Evolutionary conservation across 371 early-diverging fungal genomes (phyloP).

Genomic region (Rhizopus sp.): DNA sequence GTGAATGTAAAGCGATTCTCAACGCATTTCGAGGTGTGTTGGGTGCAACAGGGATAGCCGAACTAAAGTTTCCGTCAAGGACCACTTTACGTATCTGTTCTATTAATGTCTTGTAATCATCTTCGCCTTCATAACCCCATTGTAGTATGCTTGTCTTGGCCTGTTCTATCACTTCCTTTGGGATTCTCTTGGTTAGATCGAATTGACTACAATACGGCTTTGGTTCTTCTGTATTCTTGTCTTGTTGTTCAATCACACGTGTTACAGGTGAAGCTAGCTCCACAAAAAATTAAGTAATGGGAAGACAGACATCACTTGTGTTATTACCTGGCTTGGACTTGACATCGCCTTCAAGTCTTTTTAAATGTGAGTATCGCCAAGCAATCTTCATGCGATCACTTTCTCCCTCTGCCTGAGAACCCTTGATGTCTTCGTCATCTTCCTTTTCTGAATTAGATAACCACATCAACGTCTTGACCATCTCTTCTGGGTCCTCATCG

Average conservation of each 20-base stretch:
- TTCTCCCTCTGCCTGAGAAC: constrained; percentile 36
- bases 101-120: constrained; percentile 62
- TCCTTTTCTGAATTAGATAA: constrained; percentile 50
- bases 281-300: background rate
- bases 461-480: constrained; percentile 64
- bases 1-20: constrained; percentile 76
- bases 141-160: constrained; percentile 44
- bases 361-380: constrained; percentile 88
- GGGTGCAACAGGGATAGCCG: constrained; percentile 51
- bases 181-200: constrained; percentile 75
- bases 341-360: constrained; percentile 60
- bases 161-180: constrained; percentile 49
- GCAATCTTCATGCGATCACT: constrained; percentile 86
- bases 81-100: constrained; percentile 58
- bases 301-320: background rate
- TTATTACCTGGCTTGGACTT: constrained; percentile 36
- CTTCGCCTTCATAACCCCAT: constrained; percentile 32
- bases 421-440: constrained; percentile 48
- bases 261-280: constrained; percentile 29
- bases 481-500: constrained; percentile 62
- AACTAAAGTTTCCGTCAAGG: constrained; percentile 63
- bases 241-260: constrained; percentile 11
- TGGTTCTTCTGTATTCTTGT: constrained; percentile 25
- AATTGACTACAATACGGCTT: constrained; percentile 72
- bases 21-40: constrained; percentile 61